Conservation (phyloP, 495 filamentous ascomycete genomes). For the Xylaria nigripes region DNA sequence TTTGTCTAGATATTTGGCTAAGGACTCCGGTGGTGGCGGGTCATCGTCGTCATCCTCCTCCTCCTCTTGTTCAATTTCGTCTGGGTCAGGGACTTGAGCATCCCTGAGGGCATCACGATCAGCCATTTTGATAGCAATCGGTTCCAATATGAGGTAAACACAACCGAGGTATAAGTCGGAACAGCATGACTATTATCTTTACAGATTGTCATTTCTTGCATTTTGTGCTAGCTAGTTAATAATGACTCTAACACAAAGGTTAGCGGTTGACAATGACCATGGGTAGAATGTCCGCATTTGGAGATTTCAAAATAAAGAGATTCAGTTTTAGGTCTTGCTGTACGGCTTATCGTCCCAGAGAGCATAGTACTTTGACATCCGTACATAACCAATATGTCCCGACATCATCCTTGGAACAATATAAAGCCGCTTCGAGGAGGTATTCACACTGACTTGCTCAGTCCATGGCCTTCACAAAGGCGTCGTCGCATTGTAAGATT, state of each 20-base stretch:
- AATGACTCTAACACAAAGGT: not conserved
- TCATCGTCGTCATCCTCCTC: not conserved
- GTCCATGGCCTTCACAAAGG: not conserved
- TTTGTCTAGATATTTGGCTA: not conserved
- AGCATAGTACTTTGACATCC: not conserved
- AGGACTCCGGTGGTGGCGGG: not conserved
- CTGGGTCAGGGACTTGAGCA: not conserved
- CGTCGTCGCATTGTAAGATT: not conserved
- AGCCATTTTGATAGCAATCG: not conserved
- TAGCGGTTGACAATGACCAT: conserved; percentile 8
- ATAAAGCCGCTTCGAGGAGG: not conserved
- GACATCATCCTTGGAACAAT: not conserved
- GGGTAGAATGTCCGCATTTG: not conserved
- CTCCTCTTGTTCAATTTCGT: not conserved
- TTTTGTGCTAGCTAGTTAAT: not conserved
- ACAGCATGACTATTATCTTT: not conserved
- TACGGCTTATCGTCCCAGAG: not conserved
- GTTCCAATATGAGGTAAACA: not conserved
- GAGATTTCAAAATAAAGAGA: conserved; percentile 9
- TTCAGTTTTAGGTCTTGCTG: not conserved
- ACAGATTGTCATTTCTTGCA: not conserved
- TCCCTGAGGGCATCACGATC: not conserved
- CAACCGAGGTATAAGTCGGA: not conserved
- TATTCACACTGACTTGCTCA: not conserved
- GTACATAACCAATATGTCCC: not conserved